phyloP scores from a whole-genome alignment of 2,329 filamentous ascomycete species.

The Ceratocystis ficicola region DNA sequence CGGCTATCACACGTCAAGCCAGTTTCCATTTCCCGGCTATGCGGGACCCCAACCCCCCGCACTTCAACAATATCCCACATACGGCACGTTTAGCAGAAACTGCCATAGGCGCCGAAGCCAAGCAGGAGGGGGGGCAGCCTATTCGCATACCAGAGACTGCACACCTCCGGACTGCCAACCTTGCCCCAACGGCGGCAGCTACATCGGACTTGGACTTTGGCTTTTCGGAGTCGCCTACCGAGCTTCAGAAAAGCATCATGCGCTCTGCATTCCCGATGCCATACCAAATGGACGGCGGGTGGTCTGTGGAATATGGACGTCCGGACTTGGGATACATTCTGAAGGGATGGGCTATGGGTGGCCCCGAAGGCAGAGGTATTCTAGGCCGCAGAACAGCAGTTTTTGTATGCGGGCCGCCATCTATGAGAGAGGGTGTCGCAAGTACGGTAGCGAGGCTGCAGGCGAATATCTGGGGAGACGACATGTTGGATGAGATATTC shows the following conservation, averaged over 20 bases:
- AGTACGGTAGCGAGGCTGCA: constrained; percentile 73
- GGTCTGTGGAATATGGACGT: constrained; percentile 84
- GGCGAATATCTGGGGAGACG: constrained; percentile 67
- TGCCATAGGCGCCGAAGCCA: constrained; percentile 11
- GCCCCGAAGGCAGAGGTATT: constrained; percentile 50
- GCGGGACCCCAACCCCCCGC: constrained; percentile 38
- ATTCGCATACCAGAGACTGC: constrained; percentile 43
- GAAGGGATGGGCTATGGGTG: constrained; percentile 65
- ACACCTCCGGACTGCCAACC: constrained; percentile 41
- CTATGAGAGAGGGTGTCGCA: constrained; percentile 80
- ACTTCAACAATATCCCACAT: constrained; percentile 48
- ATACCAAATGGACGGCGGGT: constrained; percentile 60
- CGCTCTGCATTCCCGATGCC: constrained; percentile 72
- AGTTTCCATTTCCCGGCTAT: constrained; percentile 50
- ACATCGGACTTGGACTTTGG: constrained; percentile 62
- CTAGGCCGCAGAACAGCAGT: constrained; percentile 75
- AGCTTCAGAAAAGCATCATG: constrained; percentile 82
- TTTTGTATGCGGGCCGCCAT: constrained; percentile 81
- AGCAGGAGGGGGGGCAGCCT: constrained; percentile 26
- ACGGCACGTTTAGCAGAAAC: constrained; percentile 24
- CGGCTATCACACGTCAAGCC: constrained; percentile 28
- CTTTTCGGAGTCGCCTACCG: constrained; percentile 70
- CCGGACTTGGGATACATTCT: constrained; percentile 82
- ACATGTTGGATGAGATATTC: constrained; percentile 76
- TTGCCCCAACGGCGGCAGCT: constrained; percentile 30